phyloP scores from a whole-genome alignment of 345 rosid genomes.

The Clarkia xantiana region DNA sequence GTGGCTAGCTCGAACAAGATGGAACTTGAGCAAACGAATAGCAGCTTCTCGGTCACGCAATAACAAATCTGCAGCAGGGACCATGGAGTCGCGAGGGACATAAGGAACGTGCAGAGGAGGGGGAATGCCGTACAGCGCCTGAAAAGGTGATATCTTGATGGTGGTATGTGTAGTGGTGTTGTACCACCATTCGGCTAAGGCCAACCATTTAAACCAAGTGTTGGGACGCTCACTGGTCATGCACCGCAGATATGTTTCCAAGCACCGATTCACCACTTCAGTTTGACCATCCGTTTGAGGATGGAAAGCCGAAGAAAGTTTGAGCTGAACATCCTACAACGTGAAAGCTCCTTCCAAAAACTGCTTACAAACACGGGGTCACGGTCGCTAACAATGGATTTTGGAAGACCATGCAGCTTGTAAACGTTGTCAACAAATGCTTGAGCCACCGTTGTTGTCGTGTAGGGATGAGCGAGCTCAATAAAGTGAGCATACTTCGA shows the following conservation, averaged over 20 bases:
- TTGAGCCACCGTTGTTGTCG: too few relatives aligned
- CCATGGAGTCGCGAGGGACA: too few relatives aligned
- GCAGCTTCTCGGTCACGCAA: too few relatives aligned
- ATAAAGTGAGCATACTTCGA: too few relatives aligned
- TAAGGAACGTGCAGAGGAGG: neutral
- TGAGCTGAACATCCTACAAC: neutral
- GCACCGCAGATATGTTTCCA: neutral
- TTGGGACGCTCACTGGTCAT: neutral
- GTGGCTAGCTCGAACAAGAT: too few relatives aligned
- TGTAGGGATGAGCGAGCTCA: too few relatives aligned
- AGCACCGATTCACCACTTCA: conserved; percentile 1
- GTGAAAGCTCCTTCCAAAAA: neutral
- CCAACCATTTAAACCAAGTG: neutral
- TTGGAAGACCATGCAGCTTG: too few relatives aligned
- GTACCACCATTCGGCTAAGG: conserved; percentile 3
- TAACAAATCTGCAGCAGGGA: too few relatives aligned
- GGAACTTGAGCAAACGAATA: too few relatives aligned
- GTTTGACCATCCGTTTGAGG: neutral
- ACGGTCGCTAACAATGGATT: too few relatives aligned
- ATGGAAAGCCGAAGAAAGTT: neutral
- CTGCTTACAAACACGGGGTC: too few relatives aligned
- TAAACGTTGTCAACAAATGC: too few relatives aligned
- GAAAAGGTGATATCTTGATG: neutral
- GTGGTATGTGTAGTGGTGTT: neutral
- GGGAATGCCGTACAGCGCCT: neutral